Conservation (phyloP, 2,329 filamentous ascomycete genomes). For the Pseudocercospora cruenta region DNA sequence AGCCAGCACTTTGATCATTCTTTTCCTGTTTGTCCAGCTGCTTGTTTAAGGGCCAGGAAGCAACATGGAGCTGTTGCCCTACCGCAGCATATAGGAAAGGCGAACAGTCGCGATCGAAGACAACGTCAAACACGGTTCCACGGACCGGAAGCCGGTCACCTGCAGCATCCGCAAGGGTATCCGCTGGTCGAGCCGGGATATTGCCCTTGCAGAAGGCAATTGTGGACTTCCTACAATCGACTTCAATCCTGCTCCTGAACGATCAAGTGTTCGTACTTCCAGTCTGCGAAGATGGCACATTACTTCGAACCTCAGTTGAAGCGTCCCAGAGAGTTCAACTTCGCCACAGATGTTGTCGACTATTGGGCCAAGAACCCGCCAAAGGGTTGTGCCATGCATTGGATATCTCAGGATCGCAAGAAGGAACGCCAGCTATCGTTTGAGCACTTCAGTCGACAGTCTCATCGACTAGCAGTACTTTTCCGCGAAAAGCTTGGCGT, state of each 20-base stretch:
- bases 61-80: too few relatives aligned
- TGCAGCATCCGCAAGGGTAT: too few relatives aligned
- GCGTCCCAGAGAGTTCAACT: slow-evolving; percentile 43
- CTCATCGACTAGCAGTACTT: slow-evolving; percentile 42
- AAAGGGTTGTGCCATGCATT: slow-evolving; percentile 42
- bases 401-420: slow-evolving; percentile 42
- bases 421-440: slow-evolving; percentile 39
- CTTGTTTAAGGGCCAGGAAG: too few relatives aligned
- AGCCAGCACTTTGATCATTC: too few relatives aligned
- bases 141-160: too few relatives aligned
- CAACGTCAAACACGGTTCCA: too few relatives aligned
- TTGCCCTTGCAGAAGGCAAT: too few relatives aligned
- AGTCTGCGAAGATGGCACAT: slow-evolving; percentile 30
- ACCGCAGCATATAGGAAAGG: too few relatives aligned
- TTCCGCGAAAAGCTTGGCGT: slow-evolving; percentile 39
- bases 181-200: too few relatives aligned
- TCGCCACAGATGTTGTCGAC: slow-evolving; percentile 47
- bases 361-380: slow-evolving; percentile 42
- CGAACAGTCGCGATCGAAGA: too few relatives aligned
- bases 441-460: slow-evolving; percentile 43
- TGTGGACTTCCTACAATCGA: too few relatives aligned
- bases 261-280: not conserved
- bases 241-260: not conserved
- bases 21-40: too few relatives aligned
- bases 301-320: slow-evolving; percentile 31